Base-by-base conservation (phyloP, 306 rosid species). In the Acacia acuminata region DNA sequence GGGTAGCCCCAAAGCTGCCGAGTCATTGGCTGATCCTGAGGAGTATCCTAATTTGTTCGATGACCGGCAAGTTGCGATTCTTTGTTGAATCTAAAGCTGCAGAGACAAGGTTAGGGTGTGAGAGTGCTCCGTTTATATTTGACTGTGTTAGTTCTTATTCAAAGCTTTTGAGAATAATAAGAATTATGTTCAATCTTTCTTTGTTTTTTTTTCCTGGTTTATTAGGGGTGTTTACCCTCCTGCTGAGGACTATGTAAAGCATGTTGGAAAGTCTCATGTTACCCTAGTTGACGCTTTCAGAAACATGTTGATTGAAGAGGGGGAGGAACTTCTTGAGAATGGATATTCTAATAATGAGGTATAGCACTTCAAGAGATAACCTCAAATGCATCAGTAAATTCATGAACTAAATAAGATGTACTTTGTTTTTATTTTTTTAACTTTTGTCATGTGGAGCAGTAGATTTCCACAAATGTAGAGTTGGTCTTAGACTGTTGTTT, bases 1-100 rank as follows among this genome's bases (percentile, higher is more conserved):
- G 99, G 96, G 94, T 81, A 94, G 88, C 88, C 89, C 97, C 19
- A 94, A 94, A 86, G 99, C 99, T 83, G 98, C 99, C 3, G 98
- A 94, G 77, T 94, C 99, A 75, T 87, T 96, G 89, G 99, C 98
- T 85, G 94, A 94, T 89, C 99, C 99, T 36, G 97, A 91, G 81
- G 97, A 94, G 89, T 96, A 96, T 87, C 94, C 99, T 78, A 96
- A 96, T 84, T 78, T 96, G 89, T 96, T 96, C 25, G 97, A 94
- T 77, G 98, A 94, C 76, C 94, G 98, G 98, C 99, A 96, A 90
- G 88, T 96, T 85, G 97, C 99, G n/a, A 55, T 94, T 92, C 38
- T 89, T 92, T 73, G 97, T 94, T 64, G 99, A 96, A 82, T 92
- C 98, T 42, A 94, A 71, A 88, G 91, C 91, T 56, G 83, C 83